phyloP scores from a whole-genome alignment of 1,284 basidiomycete species.

The Heterobasidion parviporum region DNA sequence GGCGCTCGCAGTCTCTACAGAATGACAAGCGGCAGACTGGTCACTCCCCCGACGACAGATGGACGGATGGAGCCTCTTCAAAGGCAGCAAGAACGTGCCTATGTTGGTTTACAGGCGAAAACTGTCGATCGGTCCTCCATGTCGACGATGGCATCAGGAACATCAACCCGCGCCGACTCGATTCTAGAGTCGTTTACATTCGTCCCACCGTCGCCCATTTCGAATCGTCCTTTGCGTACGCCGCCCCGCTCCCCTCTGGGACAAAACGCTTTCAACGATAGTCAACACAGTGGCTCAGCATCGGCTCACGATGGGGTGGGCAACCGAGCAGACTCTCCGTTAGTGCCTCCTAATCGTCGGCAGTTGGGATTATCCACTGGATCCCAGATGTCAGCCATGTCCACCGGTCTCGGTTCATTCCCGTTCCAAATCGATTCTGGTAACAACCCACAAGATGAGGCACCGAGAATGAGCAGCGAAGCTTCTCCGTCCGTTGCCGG shows the following conservation, averaged over 20 bases:
- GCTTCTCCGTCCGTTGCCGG: constrained; percentile 8
- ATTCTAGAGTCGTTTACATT: constrained; percentile 80
- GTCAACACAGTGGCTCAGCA: not conserved
- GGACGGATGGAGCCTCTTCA: constrained; percentile 26
- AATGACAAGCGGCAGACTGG: constrained; percentile 52
- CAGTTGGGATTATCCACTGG: constrained; percentile 59
- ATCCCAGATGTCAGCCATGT: constrained; percentile 64
- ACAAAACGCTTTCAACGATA: constrained; percentile 32
- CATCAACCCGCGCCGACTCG: constrained; percentile 68
- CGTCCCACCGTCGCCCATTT: constrained; percentile 77
- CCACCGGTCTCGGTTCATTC: constrained; percentile 69
- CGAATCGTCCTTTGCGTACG: constrained; percentile 62
- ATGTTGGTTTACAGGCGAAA: constrained; percentile 49
- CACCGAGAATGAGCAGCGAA: constrained; percentile 7
- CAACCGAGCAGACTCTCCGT: not conserved
- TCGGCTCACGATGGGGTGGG: constrained; percentile 1
- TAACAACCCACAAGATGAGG: constrained; percentile 13
- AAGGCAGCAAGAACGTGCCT: constrained; percentile 53
- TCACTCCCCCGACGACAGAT: constrained; percentile 34
- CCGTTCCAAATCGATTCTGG: constrained; percentile 64
- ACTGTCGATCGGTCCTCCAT: constrained; percentile 46
- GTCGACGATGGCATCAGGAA: constrained; percentile 54
- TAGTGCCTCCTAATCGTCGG: not conserved
- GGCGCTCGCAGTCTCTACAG: constrained; percentile 37
- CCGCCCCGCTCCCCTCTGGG: constrained; percentile 64